Percentiles rank a stretch among this genome's conserved stretches.
phyloP scores from a whole-genome alignment of 140 eudicot genomes.

The Anethum foeniculum region DNA sequence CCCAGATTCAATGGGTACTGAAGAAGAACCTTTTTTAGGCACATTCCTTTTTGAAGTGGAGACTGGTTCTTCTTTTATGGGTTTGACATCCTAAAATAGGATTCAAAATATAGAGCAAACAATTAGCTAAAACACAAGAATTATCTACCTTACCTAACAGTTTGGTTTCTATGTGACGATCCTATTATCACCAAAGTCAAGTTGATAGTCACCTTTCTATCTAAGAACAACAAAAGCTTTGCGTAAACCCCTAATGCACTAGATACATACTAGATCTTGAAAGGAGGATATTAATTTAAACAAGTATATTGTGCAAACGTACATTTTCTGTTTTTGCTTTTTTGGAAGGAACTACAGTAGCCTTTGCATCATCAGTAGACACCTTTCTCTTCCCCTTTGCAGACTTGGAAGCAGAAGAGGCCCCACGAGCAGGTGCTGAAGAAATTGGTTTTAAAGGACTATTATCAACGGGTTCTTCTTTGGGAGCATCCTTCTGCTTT shows the following conservation, averaged over 20 bases:
- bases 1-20: constrained; percentile 37
- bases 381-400: constrained; percentile 78
- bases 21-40: constrained; percentile 35
- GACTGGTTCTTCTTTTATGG: constrained; percentile 47
- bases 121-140: neutral
- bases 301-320: neutral
- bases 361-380: constrained; percentile 44
- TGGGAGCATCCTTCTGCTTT: constrained; percentile 51
- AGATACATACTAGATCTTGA: too few relatives aligned
- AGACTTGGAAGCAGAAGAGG: constrained; percentile 58
- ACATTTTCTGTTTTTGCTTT: constrained; percentile 86
- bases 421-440: constrained; percentile 47
- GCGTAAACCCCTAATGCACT: neutral
- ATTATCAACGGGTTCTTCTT: constrained; percentile 75
- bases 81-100: constrained; percentile 43
- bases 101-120: constrained; percentile 9
- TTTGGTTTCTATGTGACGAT: neutral
- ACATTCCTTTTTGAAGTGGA: constrained; percentile 33
- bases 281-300: constrained; percentile 1
- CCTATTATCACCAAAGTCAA: neutral
- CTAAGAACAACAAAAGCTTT: neutral
- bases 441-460: constrained; percentile 53
- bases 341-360: constrained; percentile 51
- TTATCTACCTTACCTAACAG: neutral
- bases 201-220: neutral